Evolutionary conservation across 495 filamentous ascomycete species (phyloP), one percentile per base, ranked within the genome.

Genomic region (Platismatia glauca): DNA sequence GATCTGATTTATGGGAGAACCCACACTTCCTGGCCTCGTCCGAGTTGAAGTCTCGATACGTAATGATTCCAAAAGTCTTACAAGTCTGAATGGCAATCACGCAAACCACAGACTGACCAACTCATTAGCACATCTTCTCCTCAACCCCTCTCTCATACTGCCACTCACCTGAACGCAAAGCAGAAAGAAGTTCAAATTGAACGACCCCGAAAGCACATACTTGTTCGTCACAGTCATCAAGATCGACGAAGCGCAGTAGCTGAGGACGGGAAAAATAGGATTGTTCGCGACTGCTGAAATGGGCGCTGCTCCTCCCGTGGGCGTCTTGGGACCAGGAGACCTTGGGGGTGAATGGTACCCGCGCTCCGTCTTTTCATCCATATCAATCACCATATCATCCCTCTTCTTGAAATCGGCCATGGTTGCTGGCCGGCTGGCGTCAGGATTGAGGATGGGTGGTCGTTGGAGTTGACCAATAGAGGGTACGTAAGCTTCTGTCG

Each of bases 221-320:
- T 99, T 99, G 78, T 99, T 99, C 76, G 94, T 95, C 31, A 96
- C 87, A 44, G 95, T 99, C 94, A 99, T 99, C 74, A 93, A 79
- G 67, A 99, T 99, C 7, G 92, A 97, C 58, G 94, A 88, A 68
- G 85, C 81, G 76, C 94, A 99, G 78, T 99, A 99, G 29, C 88
- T 85, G 57, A 96, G 71, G 66, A 99, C 89, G 13, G 93, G 89
- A 12, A 94, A 71, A 41, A 84, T 74, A 13, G 93, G 89, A 71
- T 83, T 93, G 70, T 88, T 89, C 64, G 84, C 76, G 52, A 87
- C 55, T 20, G 72, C 57, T 58, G 58, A 67, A 37, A 63, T 63
- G 24, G 76, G 62, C 24, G 74, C 70, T 27, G 64, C 60, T 0
- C 69, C 50, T 22, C 68, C 55, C 44, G 64, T 71, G 50, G 70